Conservation (phyloP, 805 yeast genomes). For the Groenewaldozyma salmanticensis region DNA sequence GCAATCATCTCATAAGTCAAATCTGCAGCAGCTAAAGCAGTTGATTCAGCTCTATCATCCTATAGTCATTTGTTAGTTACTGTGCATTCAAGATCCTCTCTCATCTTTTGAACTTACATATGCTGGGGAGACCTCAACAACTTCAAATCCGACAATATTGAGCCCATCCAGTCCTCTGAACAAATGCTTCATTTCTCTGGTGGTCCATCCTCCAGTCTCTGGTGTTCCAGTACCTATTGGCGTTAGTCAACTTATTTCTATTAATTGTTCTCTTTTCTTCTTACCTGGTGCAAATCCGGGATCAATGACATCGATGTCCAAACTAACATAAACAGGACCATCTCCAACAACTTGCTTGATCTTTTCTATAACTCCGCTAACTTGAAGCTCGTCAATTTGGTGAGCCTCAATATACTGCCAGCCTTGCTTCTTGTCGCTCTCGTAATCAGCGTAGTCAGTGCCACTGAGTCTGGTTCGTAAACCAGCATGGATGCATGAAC, state of each 20-base stretch:
- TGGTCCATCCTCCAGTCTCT: constrained; percentile 63
- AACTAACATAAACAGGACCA: constrained; percentile 58
- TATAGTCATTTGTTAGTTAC: too few relatives aligned
- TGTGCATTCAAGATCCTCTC: too few relatives aligned
- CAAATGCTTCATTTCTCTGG: constrained; percentile 51
- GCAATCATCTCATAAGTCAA: constrained; percentile 55
- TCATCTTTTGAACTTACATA: too few relatives aligned
- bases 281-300: constrained; percentile 66
- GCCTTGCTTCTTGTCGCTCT: constrained; percentile 60
- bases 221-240: constrained; percentile 74
- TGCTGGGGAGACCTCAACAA: constrained; percentile 65
- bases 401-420: constrained; percentile 62
- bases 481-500: constrained; percentile 64
- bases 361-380: constrained; percentile 44
- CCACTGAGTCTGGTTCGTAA: constrained; percentile 66
- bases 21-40: constrained; percentile 51
- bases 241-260: too few relatives aligned
- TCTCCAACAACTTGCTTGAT: constrained; percentile 47
- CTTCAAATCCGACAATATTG: constrained; percentile 61
- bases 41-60: constrained; percentile 44
- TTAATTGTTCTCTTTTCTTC: too few relatives aligned
- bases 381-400: constrained; percentile 62
- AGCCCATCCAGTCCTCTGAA: constrained; percentile 52
- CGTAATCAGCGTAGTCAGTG: constrained; percentile 46
- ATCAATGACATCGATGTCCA: constrained; percentile 51